Evolutionary conservation across 2,329 filamentous ascomycete species (phyloP).

Genomic region (Incumbomyces lentus): DNA sequence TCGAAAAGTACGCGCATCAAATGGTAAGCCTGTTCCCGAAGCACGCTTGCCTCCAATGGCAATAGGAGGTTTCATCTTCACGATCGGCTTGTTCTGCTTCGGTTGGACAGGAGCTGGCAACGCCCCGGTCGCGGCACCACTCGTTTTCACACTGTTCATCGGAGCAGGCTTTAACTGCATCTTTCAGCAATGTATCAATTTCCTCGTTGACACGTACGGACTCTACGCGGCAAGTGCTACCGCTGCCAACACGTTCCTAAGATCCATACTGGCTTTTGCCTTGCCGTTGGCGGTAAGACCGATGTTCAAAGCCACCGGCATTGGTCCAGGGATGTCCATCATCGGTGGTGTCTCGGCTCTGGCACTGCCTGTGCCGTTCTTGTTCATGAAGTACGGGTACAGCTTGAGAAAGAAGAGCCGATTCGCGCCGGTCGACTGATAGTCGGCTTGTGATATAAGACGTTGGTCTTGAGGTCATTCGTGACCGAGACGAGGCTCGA

Average conservation of each 20-base stretch:
- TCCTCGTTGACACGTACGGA: constrained; percentile 32
- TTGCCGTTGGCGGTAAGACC: constrained; percentile 30
- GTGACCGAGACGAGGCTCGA: too few relatives aligned
- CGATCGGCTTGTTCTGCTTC: constrained; percentile 35
- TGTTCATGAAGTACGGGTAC: constrained; percentile 35
- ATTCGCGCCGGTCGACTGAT: constrained; percentile 28
- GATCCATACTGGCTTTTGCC: constrained; percentile 31
- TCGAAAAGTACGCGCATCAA: constrained; percentile 14
- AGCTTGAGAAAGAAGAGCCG: constrained; percentile 34
- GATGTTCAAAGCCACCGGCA: constrained; percentile 32
- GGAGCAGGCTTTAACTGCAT: constrained; percentile 29
- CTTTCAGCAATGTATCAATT: constrained; percentile 34
- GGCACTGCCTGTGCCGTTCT: constrained; percentile 34
- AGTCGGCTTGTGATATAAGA: too few relatives aligned
- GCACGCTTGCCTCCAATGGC: constrained; percentile 37
- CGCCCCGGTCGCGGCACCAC: constrained; percentile 19
- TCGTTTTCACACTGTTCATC: constrained; percentile 30
- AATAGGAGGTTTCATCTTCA: constrained; percentile 35
- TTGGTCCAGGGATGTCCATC: constrained; percentile 33
- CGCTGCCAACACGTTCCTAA: constrained; percentile 35
- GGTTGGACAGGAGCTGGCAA: constrained; percentile 33
- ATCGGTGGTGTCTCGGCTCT: constrained; percentile 32
- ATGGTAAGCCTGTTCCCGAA: constrained; percentile 29
- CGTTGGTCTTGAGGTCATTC: too few relatives aligned
- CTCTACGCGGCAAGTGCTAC: constrained; percentile 34